Base-by-base conservation (phyloP, 2,329 filamentous ascomycete genomes). In the Mollisia scopiformis region DNA sequence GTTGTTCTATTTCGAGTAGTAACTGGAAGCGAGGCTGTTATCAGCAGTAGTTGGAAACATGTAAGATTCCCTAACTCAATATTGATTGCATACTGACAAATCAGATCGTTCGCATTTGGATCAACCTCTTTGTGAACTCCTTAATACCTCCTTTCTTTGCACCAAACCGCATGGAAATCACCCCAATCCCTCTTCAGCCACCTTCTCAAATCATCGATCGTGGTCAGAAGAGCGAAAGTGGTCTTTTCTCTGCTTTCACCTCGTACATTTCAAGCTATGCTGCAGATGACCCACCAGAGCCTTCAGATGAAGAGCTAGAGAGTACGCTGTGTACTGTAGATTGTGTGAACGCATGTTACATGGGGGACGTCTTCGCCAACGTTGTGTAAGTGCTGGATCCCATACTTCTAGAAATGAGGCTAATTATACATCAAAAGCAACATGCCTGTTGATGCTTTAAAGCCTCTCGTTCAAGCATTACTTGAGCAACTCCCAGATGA, bases 181-280 rank as follows among this genome's bases (percentile, higher is more conserved):
- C 90, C 0, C 81, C 90, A 2, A 98, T 99, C 69, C 93, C 95
- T 3, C 80, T 98, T 51, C 94, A 97, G 71, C 92, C 87, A 13
- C 93, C 95, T 1, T 95, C 92, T 10, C 93, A 97, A 72, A 86
- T 98, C 52, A 93, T 99, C 66, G 95, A 98, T 73, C 88, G 94
- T 59, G 93, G 88, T 59, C 83, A 90, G 43, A 90, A 92, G 65
- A 86, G 82, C 60, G 95, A 99, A 28, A 88, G 88, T 2, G 93
- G 95, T 6, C 85, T 99, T 53, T 93, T 99, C 74, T 97, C 93
- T 3, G 93, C 94, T 1, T 92, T 99, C 70, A 96, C 94, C 0
- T 96, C 91, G 5, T 99, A 98, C 71, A 93, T 99, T 31, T 96
- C 93, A n/a, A 98, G 94, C 75, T 98, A 99, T 74, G 95, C 96